These are phyloP conservation scores for Angomonas ambiguus DNA, from an alignment of 208 protist species.

Conservation along the genomic window DNA sequence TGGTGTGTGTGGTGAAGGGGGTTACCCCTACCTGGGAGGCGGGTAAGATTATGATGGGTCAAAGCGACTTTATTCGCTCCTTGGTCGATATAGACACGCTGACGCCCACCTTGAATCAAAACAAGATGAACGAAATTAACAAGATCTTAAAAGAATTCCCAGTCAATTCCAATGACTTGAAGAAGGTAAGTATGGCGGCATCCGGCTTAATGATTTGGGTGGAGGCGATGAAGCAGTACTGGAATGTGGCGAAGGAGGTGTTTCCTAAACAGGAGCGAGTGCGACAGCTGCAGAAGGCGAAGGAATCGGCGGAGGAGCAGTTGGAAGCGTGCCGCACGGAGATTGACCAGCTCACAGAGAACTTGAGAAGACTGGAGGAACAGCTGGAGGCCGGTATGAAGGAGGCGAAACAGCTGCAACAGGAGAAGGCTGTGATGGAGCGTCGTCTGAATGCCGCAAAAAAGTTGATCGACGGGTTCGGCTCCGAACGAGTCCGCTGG, in stretches of 20 bases:
- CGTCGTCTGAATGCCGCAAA: conserved; percentile 93
- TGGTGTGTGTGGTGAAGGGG: conserved; percentile 92
- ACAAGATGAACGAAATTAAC: conserved; percentile 94
- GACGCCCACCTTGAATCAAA: conserved; percentile 85
- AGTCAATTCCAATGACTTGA: conserved; percentile 89
- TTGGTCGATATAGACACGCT: conserved; percentile 90
- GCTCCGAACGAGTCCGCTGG: conserved; percentile 96
- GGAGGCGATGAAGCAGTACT: conserved; percentile 97
- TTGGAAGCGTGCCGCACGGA: conserved; percentile 83
- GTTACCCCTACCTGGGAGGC: conserved; percentile 86
- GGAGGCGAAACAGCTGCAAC: conserved; percentile 91
- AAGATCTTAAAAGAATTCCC: conserved; percentile 89
- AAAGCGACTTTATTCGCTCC: conserved; percentile 88
- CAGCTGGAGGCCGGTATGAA: conserved; percentile 86
- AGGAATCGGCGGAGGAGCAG: conserved; percentile 87
- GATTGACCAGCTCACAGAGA: conserved; percentile 91
- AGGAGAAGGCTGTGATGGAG: conserved; percentile 94
- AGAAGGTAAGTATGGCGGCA: conserved; percentile 90
- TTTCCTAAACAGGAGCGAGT: conserved; percentile 95
- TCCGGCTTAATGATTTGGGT: conserved; percentile 97
- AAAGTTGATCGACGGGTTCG: conserved; percentile 96
- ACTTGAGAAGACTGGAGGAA: conserved; percentile 86
- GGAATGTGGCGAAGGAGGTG: conserved; percentile 96
- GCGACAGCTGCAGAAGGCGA: conserved; percentile 88
- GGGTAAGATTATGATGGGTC: conserved; percentile 91